These are phyloP conservation scores for Sphaceloma murrayae DNA, from an alignment of 2,329 filamentous ascomycete species.

Conservation along the genomic window DNA sequence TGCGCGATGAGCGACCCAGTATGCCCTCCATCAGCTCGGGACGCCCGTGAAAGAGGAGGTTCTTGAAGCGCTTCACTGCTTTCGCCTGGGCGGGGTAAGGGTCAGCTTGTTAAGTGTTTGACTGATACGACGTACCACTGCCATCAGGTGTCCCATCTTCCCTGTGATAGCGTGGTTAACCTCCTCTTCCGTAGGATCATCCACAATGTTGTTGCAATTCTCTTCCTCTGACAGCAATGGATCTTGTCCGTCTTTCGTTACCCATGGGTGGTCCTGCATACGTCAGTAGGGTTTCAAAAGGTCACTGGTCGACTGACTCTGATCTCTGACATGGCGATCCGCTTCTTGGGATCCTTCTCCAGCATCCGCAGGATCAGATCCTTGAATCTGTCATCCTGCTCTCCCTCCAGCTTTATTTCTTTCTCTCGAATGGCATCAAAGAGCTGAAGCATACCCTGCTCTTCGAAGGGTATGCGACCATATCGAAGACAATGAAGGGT, in stretches of 20 bases:
- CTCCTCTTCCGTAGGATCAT: constrained; percentile 80
- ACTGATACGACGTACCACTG: constrained; percentile 50
- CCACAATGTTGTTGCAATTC: constrained; percentile 72
- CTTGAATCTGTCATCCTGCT: constrained; percentile 57
- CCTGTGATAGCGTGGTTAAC: constrained; percentile 82
- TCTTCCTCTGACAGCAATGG: constrained; percentile 70
- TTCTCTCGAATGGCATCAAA: constrained; percentile 81
- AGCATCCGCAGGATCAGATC: constrained; percentile 66
- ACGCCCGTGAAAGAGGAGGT: constrained; percentile 52
- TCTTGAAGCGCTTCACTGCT: constrained; percentile 83
- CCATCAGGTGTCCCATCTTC: constrained; percentile 77
- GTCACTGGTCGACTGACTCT: constrained; percentile 50
- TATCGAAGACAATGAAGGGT: constrained; percentile 89
- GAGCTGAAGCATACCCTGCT: constrained; percentile 68
- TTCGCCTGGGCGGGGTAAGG: constrained; percentile 52
- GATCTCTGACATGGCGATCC: constrained; percentile 74
- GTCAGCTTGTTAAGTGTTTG: background rate
- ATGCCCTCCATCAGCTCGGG: constrained; percentile 49
- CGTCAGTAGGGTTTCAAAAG: constrained; percentile 21
- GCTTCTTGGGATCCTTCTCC: constrained; percentile 73
- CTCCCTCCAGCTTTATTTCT: constrained; percentile 50
- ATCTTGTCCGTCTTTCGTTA: constrained; percentile 71
- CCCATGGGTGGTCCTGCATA: constrained; percentile 77
- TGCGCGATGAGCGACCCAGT: constrained; percentile 48
- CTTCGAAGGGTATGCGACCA: constrained; percentile 77